Evolutionary conservation across 1,284 basidiomycete species (phyloP), one percentile per base, ranked within the genome.

Genomic region (Marasmius fiardii): DNA sequence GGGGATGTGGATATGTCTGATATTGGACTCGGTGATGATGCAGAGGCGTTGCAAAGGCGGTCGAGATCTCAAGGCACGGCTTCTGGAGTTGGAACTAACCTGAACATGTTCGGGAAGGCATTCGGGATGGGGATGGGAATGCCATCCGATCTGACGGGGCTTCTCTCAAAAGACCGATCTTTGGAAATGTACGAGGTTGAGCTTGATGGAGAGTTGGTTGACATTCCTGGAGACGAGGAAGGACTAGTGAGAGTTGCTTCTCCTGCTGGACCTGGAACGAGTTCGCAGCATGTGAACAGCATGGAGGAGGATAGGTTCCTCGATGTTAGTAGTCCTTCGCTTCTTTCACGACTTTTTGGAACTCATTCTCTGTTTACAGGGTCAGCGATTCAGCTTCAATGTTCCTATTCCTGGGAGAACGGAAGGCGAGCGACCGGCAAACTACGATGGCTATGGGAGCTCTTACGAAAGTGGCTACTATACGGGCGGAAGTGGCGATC

Each of bases 211-310:
- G 72, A 79, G 52, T 75, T 86, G 52, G 76, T 77, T 23, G 83
- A 85, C 51, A 77, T 85, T 28, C 72, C 75, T 33, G 80, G 81
- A 24, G 82, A 83, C 56, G 84, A 87, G 66, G 83, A 85, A 58
- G 85, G 82, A 1, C 68, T 83, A 20, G 71, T 80, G 20, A 60
- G 69, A 20, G 58, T 69, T 45, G 24, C 43, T 41, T 39, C 58
- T 52, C 41, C 58, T 51, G 45, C 55, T 52, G 21, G 56, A 45
- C 16, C 43, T 53, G 35, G 34, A 14, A 37, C 50, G 35, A 41
- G 20, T 50, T 56, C n/a, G 11, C 57, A 41, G 10, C 47, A 26
- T 24, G 39, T 12, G 49, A 51, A 18, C 51, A 59, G 20, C 48
- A 53, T 64, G 53, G 37, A 28, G 33, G 35, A 26, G 33, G 35